Evolutionary conservation across 805 yeast species (phyloP).

Genomic region (Yamadazyma tumulicola): DNA sequence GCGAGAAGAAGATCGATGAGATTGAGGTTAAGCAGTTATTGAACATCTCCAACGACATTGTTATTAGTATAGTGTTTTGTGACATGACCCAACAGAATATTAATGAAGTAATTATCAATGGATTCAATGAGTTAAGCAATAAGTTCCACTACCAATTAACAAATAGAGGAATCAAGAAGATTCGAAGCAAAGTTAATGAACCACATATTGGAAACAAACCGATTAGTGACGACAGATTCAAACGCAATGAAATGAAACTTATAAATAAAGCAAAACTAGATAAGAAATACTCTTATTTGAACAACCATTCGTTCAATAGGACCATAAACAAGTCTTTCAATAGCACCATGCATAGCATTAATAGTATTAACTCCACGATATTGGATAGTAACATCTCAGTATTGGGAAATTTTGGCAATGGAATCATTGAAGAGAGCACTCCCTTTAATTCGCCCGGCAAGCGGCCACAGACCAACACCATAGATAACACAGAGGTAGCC

Average conservation of each 20-base stretch:
- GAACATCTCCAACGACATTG: conserved; percentile 10
- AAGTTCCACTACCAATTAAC: conserved; percentile 28
- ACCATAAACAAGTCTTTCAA: conserved; percentile 2
- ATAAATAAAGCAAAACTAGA: conserved; percentile 26
- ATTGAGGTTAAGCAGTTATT: conserved; percentile 17
- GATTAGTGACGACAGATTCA: conserved; percentile 14
- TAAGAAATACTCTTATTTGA: conserved; percentile 29
- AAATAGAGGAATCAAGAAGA: conserved; percentile 24
- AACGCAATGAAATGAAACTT: conserved; percentile 21
- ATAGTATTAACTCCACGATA: not conserved
- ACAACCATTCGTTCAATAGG: conserved; percentile 20
- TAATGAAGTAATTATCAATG: conserved; percentile 20
- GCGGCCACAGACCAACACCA: no score
- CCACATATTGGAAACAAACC: not conserved
- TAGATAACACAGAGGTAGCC: no score
- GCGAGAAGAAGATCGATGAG: conserved; percentile 14
- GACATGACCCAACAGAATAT: conserved; percentile 32
- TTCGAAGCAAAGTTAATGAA: conserved; percentile 2
- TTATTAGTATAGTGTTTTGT: conserved; percentile 24
- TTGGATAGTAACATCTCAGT: conserved; percentile 21
- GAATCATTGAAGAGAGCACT: conserved; percentile 37
- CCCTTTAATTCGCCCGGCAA: conserved; percentile 28
- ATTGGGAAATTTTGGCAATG: conserved; percentile 33
- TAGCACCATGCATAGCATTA: conserved; percentile 13
- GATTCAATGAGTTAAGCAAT: conserved; percentile 19